Conservation (phyloP, 345 rosid genomes). For the Gossypium mustelinum region DNA sequence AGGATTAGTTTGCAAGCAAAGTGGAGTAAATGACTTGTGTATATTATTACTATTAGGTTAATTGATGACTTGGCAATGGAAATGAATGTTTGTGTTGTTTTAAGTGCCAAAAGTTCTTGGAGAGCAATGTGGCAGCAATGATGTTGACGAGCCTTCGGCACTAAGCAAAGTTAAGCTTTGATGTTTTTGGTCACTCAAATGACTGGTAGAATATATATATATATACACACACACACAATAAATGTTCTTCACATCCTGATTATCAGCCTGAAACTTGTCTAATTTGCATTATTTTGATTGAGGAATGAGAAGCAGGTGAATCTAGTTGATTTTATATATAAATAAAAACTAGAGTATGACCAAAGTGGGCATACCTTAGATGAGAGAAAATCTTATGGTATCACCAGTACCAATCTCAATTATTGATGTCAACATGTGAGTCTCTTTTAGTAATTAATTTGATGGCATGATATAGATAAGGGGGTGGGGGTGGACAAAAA, state of each 20-base stretch:
- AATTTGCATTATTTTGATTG: neutral
- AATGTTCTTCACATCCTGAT: neutral
- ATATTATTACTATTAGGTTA: constrained; percentile 21
- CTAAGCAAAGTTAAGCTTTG: neutral
- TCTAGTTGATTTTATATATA: neutral
- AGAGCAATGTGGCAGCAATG: constrained; percentile 4
- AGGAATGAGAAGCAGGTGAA: neutral
- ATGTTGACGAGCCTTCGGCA: constrained; percentile 3
- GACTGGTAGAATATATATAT: neutral
- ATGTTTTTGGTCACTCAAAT: neutral
- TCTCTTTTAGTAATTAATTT: neutral
- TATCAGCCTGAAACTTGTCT: neutral
- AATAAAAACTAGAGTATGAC: neutral
- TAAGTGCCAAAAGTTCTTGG: neutral
- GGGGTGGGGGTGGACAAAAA: neutral
- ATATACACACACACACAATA: neutral
- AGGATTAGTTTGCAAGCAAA: constrained; percentile 21
- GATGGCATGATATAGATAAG: neutral
- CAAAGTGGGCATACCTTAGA: neutral
- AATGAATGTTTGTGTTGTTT: constrained; percentile 11
- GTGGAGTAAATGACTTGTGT: constrained; percentile 17
- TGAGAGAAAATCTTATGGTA: neutral
- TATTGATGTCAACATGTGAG: neutral
- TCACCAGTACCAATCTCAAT: constrained; percentile 1
- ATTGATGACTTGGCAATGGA: constrained; percentile 13